Base-by-base conservation (phyloP, 345 rosid species). In the Hirschfeldia incana region DNA sequence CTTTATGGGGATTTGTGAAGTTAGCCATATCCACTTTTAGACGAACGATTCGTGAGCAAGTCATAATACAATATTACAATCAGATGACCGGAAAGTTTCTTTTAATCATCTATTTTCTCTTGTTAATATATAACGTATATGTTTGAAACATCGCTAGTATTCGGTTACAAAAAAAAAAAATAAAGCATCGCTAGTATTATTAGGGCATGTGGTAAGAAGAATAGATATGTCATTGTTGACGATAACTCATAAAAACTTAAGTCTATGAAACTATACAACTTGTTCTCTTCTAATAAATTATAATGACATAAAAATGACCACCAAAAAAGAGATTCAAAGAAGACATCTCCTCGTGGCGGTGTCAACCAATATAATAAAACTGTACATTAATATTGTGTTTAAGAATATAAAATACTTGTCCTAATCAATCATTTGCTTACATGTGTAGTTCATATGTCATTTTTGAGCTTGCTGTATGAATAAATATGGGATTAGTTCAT, bases 381-480 rank as follows among this genome's bases (percentile, higher is more conserved):
- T 44, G 3, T 67, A 9, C 30, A 64, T 37, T 16, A n/a, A 29
- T 15, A 33, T 8, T 33, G 9, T 21, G 67, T 30, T 78, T 29
- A 9, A 30, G 28, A 17, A 21, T 4, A 58, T 42, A 60, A 60
- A 42, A 51, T 37, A 51, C 59, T 36, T 29, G 65, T 70, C 46
- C 1, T 70, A 46, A 49, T 62, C 65, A 70, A 69, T 62, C 58
- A 64, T 34, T 63, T 28, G 71, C 44, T 64, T 77, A 51, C 81
- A 61, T 76, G 49, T n/a, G n/a, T 78, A 21, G 78, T 73, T 79
- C 69, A 46, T 67, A 60, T 46, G 82, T 79, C 78, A 67, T 58
- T 72, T 59, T 44, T 65, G 61, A 71, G 76, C 33, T 78, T 26
- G 73, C 49, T 78, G 77, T 57, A 65, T 65, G 16, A 0, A 34